Evolutionary conservation across 352 stramenopile genomes (phyloP), one percentile per base, ranked within the genome.

Genomic region (Hyaloperonospora brassicae): DNA sequence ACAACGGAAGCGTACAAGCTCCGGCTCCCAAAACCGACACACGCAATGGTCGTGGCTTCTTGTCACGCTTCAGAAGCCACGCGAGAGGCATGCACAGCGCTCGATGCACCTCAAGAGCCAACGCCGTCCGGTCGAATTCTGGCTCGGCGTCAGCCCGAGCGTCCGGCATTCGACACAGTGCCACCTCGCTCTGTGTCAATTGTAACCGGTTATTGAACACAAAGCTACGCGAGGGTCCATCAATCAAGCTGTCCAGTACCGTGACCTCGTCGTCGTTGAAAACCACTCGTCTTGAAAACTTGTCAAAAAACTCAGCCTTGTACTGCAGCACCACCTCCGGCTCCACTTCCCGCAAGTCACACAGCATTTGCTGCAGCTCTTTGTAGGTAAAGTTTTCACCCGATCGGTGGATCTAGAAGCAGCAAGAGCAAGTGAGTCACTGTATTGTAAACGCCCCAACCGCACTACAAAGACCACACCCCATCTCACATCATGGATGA

Each of bases 321-420:
- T 87, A 89, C 30, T 78, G 65, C 14, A 55, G 43, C 30, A 84
- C 49, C 42, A 89, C 81, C 11, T 64, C 48, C 21, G 59, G 61
- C n/a, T 89, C 81, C 5, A 82, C 66, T 36, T 79, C 71, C 34
- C 64, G 56, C 38, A 91, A 66, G 47, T 91, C 76, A 0, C 39
- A 23, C 41, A 91, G 48, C 64, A 91, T 73, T 30, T 74, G 55
- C 14, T 76, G 51, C 27, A 88, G 59, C 54, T 91, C 73, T 12
- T 76, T 57, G 57, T 88, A 84, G 36, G 81, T 89, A 49, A 70
- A 85, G 54, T 89, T 77, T 58, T 91, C 81, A 1, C 81, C 75
- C 14, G 76, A 87, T 7, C 66, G 73, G 44, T 89, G 79, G 44
- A 91, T 85, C 80, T 44, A 60, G 4, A 17, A 27, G 17, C 12